Evolutionary conservation across 2,329 filamentous ascomycete genomes (phyloP).

Genomic region (Cytospora piceicola): DNA sequence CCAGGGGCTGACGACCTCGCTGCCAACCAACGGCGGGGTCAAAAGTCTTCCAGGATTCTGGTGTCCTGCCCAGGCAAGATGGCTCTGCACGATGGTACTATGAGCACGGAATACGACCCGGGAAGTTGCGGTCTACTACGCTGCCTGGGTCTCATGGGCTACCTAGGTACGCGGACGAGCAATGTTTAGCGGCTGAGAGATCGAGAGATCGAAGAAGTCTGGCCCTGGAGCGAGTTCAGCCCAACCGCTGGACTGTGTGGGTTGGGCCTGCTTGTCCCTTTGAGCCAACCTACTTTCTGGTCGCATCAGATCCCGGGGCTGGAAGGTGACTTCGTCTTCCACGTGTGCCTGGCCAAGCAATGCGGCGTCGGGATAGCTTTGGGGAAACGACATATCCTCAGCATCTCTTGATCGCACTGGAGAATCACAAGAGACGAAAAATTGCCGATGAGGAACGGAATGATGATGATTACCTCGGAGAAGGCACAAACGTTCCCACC

Average conservation of each 20-base stretch:
- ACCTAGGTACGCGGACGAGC: not conserved
- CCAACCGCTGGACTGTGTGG: constrained; percentile 16
- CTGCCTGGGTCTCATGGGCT: constrained; percentile 4
- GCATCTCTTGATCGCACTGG: constrained; percentile 5
- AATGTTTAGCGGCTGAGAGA: not conserved
- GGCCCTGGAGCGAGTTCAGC: not conserved
- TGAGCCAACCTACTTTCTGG: constrained; percentile 7
- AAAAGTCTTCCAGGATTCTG: constrained; percentile 12
- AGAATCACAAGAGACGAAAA: constrained; percentile 25
- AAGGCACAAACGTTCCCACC: constrained; percentile 12
- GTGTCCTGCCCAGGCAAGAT: constrained; percentile 7
- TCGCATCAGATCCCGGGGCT: constrained; percentile 15
- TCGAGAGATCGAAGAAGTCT: not conserved
- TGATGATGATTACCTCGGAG: constrained; percentile 15
- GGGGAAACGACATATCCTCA: constrained; percentile 1
- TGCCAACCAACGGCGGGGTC: constrained; percentile 4
- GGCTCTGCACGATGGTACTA: constrained; percentile 22
- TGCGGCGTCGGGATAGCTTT: not conserved
- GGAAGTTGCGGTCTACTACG: constrained; percentile 17
- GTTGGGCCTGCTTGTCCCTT: constrained; percentile 9
- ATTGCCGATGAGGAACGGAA: constrained; percentile 13
- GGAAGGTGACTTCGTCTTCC: constrained; percentile 4
- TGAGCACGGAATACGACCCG: constrained; percentile 4
- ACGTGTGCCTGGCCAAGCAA: not conserved
- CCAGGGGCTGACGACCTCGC: constrained; percentile 10